Percentiles rank a stretch among this genome's conserved stretches.
Evolutionary conservation across 2,329 filamentous ascomycete species (phyloP).

Genomic region (Alternaria dauci): DNA sequence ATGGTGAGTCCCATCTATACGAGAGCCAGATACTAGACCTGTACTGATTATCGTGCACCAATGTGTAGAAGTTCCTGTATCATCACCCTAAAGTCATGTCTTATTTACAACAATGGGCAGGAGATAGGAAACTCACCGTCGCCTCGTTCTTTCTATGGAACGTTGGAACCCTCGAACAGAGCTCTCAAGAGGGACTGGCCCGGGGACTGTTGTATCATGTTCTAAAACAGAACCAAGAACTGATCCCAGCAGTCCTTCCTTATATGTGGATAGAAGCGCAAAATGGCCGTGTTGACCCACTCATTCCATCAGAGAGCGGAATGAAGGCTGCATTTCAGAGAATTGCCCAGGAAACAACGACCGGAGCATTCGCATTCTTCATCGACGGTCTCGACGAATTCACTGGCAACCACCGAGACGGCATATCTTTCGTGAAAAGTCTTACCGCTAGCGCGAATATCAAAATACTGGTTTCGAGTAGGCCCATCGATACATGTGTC

Average conservation of each 20-base stretch:
- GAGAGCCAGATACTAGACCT: neutral
- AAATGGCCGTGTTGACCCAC: neutral
- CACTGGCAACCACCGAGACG: neutral
- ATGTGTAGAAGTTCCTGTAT: neutral
- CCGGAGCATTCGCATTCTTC: conserved; percentile 2
- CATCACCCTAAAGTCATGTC: neutral
- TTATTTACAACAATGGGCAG: neutral
- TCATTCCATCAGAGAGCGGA: neutral
- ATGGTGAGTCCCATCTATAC: neutral
- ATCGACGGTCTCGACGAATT: conserved; percentile 9
- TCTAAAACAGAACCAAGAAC: neutral
- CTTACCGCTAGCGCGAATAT: neutral
- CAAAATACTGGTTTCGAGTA: neutral
- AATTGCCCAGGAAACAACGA: neutral
- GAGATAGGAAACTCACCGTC: neutral
- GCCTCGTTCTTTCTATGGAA: conserved; percentile 5
- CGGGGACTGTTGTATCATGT: neutral
- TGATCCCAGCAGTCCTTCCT: neutral
- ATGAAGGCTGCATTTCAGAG: neutral
- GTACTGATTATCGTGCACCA: neutral
- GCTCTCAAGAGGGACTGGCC: neutral
- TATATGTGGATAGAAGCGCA: conserved; percentile 7
- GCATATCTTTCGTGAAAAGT: neutral
- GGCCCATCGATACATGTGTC: neutral
- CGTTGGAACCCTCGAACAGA: neutral